These are phyloP conservation scores for Metarhizium rileyi DNA, from an alignment of 2,329 filamentous ascomycete species.

Conservation along the genomic window DNA sequence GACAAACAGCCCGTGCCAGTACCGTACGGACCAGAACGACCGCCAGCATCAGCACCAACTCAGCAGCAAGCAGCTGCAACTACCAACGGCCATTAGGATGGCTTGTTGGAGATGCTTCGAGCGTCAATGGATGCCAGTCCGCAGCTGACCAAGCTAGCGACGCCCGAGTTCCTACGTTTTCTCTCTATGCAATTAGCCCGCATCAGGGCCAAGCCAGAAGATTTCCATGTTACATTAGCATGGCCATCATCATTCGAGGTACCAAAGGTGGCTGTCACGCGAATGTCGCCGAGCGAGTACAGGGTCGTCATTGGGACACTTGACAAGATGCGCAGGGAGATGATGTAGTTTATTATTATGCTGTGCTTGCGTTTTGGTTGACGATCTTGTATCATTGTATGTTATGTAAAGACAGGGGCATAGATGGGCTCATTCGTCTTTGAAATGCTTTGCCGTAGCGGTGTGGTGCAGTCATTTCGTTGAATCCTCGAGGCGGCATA, in stretches of 20 bases:
- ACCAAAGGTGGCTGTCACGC: not conserved
- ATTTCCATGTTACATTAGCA: not conserved
- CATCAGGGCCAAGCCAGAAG: not conserved
- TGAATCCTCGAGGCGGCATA: too few relatives aligned
- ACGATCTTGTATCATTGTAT: not conserved
- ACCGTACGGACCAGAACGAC: conserved; percentile 38
- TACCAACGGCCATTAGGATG: conserved; percentile 34
- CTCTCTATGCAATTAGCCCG: not conserved
- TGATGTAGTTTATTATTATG: not conserved
- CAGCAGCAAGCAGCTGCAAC: conserved; percentile 10
- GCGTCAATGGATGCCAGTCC: not conserved
- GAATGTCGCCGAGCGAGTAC: not conserved
- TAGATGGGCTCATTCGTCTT: not conserved
- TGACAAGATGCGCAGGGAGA: not conserved
- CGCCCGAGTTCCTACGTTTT: not conserved
- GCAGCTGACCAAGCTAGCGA: not conserved
- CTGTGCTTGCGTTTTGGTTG: not conserved
- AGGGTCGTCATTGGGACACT: not conserved
- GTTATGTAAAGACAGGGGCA: not conserved
- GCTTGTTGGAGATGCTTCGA: conserved; percentile 5
- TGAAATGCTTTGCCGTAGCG: not conserved
- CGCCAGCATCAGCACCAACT: conserved; percentile 28
- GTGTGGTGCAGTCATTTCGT: not conserved
- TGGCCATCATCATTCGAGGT: not conserved
- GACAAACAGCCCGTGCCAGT: conserved; percentile 25